Percentiles rank a stretch among this genome's conserved stretches.
Conservation (phyloP, 2,329 filamentous ascomycete species). For the Thielaviopsis musarum region DNA sequence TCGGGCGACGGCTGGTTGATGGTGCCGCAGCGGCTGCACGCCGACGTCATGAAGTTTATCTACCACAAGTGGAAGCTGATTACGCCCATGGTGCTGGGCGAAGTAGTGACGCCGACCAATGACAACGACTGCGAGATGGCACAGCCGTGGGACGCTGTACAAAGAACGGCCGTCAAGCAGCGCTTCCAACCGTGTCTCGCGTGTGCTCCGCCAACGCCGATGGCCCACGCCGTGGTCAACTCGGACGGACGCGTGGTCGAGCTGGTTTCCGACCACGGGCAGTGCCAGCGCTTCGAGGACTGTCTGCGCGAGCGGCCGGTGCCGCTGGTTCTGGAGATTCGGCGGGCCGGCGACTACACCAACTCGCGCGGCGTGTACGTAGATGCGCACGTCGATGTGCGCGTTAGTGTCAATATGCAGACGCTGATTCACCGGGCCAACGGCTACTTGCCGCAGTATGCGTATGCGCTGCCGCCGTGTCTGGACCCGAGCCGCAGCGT, state of each 20-base stretch:
- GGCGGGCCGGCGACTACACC: background rate
- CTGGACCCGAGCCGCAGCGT: background rate
- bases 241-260: conserved; percentile 7
- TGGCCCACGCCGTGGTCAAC: conserved; percentile 1
- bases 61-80: conserved; percentile 6
- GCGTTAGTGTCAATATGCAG: conserved; percentile 12
- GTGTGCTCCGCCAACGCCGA: conserved; percentile 3
- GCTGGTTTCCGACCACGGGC: conserved; percentile 3
- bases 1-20: conserved; percentile 2
- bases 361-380: background rate
- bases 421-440: conserved; percentile 13
- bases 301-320: conserved; percentile 6
- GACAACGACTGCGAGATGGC: no score
- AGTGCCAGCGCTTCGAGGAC: conserved; percentile 11
- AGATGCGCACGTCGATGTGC: conserved; percentile 3
- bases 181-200: background rate
- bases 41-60: conserved; percentile 2
- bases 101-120: background rate
- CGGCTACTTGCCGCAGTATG: conserved; percentile 11
- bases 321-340: conserved; percentile 8
- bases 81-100: background rate
- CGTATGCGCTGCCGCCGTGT: background rate
- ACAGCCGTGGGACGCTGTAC: background rate
- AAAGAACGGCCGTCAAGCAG: background rate
- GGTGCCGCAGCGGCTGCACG: conserved; percentile 2